Evolutionary conservation across 495 filamentous ascomycete genomes (phyloP).

Genomic region (Penicillium coffeae): DNA sequence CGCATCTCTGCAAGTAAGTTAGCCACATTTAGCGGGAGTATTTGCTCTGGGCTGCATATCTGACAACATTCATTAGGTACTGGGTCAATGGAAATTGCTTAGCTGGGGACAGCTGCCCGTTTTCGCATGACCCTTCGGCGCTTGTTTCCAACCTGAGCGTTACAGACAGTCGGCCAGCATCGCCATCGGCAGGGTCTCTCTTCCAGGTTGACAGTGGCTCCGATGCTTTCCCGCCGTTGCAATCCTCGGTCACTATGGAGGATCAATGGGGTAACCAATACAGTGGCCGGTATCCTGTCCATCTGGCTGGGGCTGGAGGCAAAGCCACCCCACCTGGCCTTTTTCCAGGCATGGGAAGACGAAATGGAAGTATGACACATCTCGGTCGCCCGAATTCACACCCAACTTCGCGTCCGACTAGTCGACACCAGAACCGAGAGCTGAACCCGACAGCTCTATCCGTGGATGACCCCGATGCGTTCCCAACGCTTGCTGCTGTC

Average conservation of each 20-base stretch:
- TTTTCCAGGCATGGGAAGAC: constrained; percentile 40
- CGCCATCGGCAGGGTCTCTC: constrained; percentile 43
- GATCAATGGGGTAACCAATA: constrained; percentile 61
- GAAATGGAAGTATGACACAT: constrained; percentile 46
- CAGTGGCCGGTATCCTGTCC: constrained; percentile 35
- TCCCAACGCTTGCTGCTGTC: constrained; percentile 85
- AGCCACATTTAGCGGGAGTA: not conserved
- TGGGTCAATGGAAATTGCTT: constrained; percentile 97
- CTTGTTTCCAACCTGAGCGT: constrained; percentile 66
- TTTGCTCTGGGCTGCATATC: not conserved
- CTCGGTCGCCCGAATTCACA: constrained; percentile 63
- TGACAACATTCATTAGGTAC: constrained; percentile 54
- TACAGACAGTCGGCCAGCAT: constrained; percentile 45
- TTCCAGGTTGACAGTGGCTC: constrained; percentile 75
- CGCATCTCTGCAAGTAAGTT: constrained; percentile 96
- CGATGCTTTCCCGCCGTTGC: constrained; percentile 82
- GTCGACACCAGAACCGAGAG: constrained; percentile 74
- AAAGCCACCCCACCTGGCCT: constrained; percentile 27
- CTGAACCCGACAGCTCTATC: constrained; percentile 65
- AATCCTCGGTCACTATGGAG: constrained; percentile 29
- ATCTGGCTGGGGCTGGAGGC: constrained; percentile 24
- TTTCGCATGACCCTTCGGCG: constrained; percentile 91
- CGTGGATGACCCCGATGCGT: constrained; percentile 92
- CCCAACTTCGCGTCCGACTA: constrained; percentile 58
- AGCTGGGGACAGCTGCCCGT: constrained; percentile 90